Evolutionary conservation across 352 stramenopile genomes (phyloP), one percentile per base, ranked within the genome.

Genomic region (Peronospora farinosa): DNA sequence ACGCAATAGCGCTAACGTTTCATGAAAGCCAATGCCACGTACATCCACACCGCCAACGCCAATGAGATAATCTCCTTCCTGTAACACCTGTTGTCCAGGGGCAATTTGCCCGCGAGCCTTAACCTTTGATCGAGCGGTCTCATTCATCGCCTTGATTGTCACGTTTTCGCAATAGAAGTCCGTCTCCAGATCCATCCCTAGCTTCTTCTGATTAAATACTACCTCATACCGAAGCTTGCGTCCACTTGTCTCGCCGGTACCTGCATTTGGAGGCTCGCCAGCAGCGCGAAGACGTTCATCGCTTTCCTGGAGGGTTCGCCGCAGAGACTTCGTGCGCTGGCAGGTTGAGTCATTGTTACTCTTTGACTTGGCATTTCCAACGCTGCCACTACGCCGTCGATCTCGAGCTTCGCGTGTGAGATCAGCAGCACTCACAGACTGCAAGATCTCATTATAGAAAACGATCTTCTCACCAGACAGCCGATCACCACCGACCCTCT

Each of bases 151-250:
- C 58, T 91, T 93, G 54, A 93, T 82, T 13, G 75, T 89, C 49
- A 93, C 80, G 38, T 91, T 90, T 47, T 93, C 76, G 47, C 80
- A 88, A 60, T 95, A 95, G 38, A 95, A 95, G 36, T 95, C 84
- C 3, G 84, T 93, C 56, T 95, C 84, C 41, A 95, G 50, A 65
- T 95, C 80, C 53, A 95, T 59, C 1, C 84, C 84, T 6, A 95
- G 52, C 52, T 82, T 86, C 49, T 90, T 90, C 38, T 92, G 68
- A 53, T 78, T 72, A 49, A 95, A 95, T 0, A 76, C 72, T 9
- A 87, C 80, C 31, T 92, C 75, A 51, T 95, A 95, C 32, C 86
- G 43, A 36, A 92, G 58, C 30, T 88, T 89, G 23, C 67, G 63
- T 13, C 63, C 59, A 25, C 59, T 66, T 17, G 41, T 63, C 40